These are phyloP conservation scores for Cystobasidium onofrii DNA, from an alignment of 768 basidiomycete genomes.

Conservation along the genomic window DNA sequence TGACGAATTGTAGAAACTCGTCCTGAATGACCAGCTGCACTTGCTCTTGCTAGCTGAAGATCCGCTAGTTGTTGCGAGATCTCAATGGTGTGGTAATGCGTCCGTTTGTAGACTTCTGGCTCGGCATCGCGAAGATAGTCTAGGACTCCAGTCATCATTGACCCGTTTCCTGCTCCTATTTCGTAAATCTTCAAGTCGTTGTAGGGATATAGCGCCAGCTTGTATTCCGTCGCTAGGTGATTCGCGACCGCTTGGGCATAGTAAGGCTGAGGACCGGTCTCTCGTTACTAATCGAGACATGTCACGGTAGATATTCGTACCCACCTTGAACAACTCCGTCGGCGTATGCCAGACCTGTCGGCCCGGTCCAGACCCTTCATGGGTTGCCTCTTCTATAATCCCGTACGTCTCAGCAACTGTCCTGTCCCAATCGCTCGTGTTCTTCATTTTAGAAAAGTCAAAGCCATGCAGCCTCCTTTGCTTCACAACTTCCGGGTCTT, in stretches of 20 bases:
- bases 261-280: slow-evolving; percentile 78
- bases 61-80: slow-evolving; percentile 72
- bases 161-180: slow-evolving; percentile 95
- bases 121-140: slow-evolving; percentile 64
- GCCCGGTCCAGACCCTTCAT: slow-evolving; percentile 7
- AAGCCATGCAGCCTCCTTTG: slow-evolving; percentile 47
- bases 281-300: too few species aligned
- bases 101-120: slow-evolving; percentile 90
- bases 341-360: slow-evolving; percentile 97
- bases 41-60: slow-evolving; percentile 52
- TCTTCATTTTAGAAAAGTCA: slow-evolving; percentile 61
- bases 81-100: slow-evolving; percentile 88
- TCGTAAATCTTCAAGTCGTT: slow-evolving; percentile 94
- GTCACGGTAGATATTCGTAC: too few species aligned
- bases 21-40: slow-evolving; percentile 46
- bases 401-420: slow-evolving; percentile 69
- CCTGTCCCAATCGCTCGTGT: slow-evolving; percentile 68
- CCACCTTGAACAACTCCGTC: slow-evolving; percentile 90
- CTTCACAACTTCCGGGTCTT: background rate
- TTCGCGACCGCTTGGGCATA: slow-evolving; percentile 85
- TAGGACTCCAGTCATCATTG: slow-evolving; percentile 79
- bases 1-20: slow-evolving; percentile 63
- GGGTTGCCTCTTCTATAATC: slow-evolving; percentile 56
- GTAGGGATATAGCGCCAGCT: slow-evolving; percentile 90
- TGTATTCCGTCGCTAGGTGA: slow-evolving; percentile 82